These are phyloP conservation scores for Dioszegia aurantiaca DNA, from an alignment of 768 basidiomycete species.

Conservation along the genomic window DNA sequence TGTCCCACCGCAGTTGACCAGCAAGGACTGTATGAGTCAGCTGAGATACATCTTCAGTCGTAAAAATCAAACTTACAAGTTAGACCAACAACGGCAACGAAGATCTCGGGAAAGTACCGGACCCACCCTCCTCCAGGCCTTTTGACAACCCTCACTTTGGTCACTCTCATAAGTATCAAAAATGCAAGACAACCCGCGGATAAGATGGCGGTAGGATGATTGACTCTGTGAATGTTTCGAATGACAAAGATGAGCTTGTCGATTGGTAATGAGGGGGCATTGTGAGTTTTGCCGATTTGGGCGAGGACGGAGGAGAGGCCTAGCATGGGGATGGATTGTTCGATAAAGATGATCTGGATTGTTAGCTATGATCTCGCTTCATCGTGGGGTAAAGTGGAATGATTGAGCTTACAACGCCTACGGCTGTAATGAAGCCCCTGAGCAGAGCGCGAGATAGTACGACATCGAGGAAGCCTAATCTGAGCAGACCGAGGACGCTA, in stretches of 20 bases:
- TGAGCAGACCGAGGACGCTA: slow-evolving; percentile 78
- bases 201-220: slow-evolving; percentile 68
- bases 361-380: neutral
- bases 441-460: slow-evolving; percentile 83
- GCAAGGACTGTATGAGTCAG: slow-evolving; percentile 61
- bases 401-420: slow-evolving; percentile 50
- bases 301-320: slow-evolving; percentile 59
- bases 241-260: slow-evolving; percentile 76
- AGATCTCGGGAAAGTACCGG: slow-evolving; percentile 81
- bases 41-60: neutral
- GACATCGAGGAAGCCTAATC: slow-evolving; percentile 89
- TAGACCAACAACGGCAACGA: slow-evolving; percentile 76
- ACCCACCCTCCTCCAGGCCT: slow-evolving; percentile 61
- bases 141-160: slow-evolving; percentile 57
- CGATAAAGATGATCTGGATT: slow-evolving; percentile 66
- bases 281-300: slow-evolving; percentile 26
- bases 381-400: neutral
- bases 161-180: slow-evolving; percentile 62
- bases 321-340: slow-evolving; percentile 76
- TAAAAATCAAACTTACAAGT: slow-evolving; percentile 62
- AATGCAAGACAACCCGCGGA: slow-evolving; percentile 68
- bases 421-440: slow-evolving; percentile 80
- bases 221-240: slow-evolving; percentile 56
- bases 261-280: slow-evolving; percentile 62
- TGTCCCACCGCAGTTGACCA: slow-evolving; percentile 68